phyloP scores from a whole-genome alignment of 805 yeast genomes.

The Schwanniomyces yamadae region DNA sequence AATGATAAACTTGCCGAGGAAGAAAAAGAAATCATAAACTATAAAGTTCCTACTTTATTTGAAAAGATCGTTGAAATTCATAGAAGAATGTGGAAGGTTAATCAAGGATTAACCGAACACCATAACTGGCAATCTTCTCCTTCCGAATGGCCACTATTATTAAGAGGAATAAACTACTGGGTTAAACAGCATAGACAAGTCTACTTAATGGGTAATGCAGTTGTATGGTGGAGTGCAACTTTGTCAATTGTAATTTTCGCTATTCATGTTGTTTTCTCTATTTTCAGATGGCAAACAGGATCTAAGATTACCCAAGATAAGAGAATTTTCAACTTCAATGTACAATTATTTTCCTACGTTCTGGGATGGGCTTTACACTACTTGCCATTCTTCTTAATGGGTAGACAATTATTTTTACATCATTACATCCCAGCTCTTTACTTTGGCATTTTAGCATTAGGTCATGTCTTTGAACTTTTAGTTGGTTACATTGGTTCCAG shows the following conservation, averaged over 20 bases:
- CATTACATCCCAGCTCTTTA: conserved; percentile 92
- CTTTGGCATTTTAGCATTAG: conserved; percentile 76
- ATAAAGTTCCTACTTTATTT: conserved; percentile 53
- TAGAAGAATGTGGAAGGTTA: conserved; percentile 73
- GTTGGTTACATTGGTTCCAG: conserved; percentile 39
- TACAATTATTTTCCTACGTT: conserved; percentile 59
- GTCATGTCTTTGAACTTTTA: conserved; percentile 61
- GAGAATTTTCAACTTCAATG: conserved; percentile 61
- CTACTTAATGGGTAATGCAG: conserved; percentile 76
- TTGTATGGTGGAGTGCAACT: conserved; percentile 73
- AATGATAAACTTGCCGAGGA: conserved; percentile 44
- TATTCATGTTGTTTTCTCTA: conserved; percentile 45
- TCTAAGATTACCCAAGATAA: conserved; percentile 44
- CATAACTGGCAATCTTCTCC: conserved; percentile 76
- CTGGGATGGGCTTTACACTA: conserved; percentile 74
- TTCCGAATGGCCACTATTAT: conserved; percentile 68
- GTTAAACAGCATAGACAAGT: conserved; percentile 56
- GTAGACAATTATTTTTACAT: conserved; percentile 88
- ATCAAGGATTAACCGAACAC: conserved; percentile 63
- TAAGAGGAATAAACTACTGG: conserved; percentile 85
- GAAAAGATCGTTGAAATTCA: conserved; percentile 67
- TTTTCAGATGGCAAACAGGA: conserved; percentile 64
- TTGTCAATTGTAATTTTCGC: conserved; percentile 50
- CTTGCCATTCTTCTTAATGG: conserved; percentile 81
- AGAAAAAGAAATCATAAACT: conserved; percentile 36